Evolutionary conservation across 441 rosid genomes (phyloP), one percentile per base, ranked within the genome.

Genomic region (Syzygium malaccense): DNA sequence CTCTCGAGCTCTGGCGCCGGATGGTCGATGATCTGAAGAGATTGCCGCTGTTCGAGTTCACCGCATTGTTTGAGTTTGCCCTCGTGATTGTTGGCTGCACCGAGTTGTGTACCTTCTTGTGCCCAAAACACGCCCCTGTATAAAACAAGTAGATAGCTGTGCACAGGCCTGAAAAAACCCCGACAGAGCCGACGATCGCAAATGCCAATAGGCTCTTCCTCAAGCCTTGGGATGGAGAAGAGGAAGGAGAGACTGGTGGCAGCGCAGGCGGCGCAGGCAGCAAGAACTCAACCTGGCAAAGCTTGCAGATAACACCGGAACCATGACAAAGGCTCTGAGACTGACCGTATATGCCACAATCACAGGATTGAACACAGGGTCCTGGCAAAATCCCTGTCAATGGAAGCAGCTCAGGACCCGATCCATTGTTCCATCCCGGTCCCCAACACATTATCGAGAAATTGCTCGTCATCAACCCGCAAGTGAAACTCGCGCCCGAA

Each of bases 251-350:
- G 45, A 30, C 55, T 14, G 45, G 28, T 87, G 88, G 84, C 4
- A 87, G 83, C 53, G 20, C 26, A 7, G 92, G 86, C 11, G 93
- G 56, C 2, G 86, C 25, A 5, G 84, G 62, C 1, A 5, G n/a
- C 86, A 68, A 87, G 62, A 49, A 54, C 64, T 86, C 91, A 8
- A 33, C 25, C 41, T 20, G 85, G 89, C 98, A 95, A 80, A 91
- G 91, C 25, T 58, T 79, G 92, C 85, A 96, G 94, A 79, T 91
- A 90, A 8, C 25, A 32, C 91, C 95, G 93, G 88, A 93, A 93
- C 80, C 19, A 23, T 30, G n/a, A 71, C 56, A 94, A 91, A 19
- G 92, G 58, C 11, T 33, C 45, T n/a, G 86, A 54, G 79, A 60
- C 88, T 14, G 49, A 5, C 55, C 0, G 84, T 86, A 53, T 49